phyloP scores from a whole-genome alignment of 768 basidiomycete species.

The Podaxis sp. region DNA sequence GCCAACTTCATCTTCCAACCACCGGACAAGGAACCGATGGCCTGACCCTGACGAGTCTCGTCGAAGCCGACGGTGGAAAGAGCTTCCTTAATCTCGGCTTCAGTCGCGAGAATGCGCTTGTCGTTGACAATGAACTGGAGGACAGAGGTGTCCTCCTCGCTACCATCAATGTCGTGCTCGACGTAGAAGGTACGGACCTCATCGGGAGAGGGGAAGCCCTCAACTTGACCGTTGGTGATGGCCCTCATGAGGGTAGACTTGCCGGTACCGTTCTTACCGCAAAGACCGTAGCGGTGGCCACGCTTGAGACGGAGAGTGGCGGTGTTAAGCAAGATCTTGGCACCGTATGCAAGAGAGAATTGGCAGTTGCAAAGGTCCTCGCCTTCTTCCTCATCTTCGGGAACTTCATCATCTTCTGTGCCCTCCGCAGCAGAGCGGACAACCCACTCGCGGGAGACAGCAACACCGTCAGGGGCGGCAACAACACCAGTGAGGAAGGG shows the following conservation, averaged over 20 bases:
- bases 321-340: slow-evolving; percentile 96
- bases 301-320: slow-evolving; percentile 96
- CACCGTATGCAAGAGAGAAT: slow-evolving; percentile 98
- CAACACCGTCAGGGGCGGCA: slow-evolving; percentile 57
- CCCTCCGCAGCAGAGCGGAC: slow-evolving; percentile 84
- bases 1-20: slow-evolving; percentile 99
- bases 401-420: slow-evolving; percentile 58
- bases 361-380: slow-evolving; percentile 99
- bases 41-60: slow-evolving; percentile 76
- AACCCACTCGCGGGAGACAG: slow-evolving; percentile 79
- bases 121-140: slow-evolving; percentile 84
- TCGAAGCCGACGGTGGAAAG: slow-evolving; percentile 91
- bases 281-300: slow-evolving; percentile 97
- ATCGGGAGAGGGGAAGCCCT: slow-evolving; percentile 96
- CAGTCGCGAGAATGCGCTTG: slow-evolving; percentile 68
- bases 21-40: slow-evolving; percentile 91
- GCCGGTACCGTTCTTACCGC: slow-evolving; percentile 98
- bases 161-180: slow-evolving; percentile 98
- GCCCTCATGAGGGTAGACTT: slow-evolving; percentile 95
- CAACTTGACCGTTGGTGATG: slow-evolving; percentile 93
- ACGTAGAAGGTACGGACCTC: slow-evolving; percentile 99
- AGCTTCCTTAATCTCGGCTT: slow-evolving; percentile 73
- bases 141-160: slow-evolving; percentile 87
- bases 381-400: slow-evolving; percentile 93
- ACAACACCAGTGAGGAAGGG: slow-evolving; percentile 71